Conservation (phyloP, 1,139 yeast genomes). For the Saccharomyces pastorianus region DNA sequence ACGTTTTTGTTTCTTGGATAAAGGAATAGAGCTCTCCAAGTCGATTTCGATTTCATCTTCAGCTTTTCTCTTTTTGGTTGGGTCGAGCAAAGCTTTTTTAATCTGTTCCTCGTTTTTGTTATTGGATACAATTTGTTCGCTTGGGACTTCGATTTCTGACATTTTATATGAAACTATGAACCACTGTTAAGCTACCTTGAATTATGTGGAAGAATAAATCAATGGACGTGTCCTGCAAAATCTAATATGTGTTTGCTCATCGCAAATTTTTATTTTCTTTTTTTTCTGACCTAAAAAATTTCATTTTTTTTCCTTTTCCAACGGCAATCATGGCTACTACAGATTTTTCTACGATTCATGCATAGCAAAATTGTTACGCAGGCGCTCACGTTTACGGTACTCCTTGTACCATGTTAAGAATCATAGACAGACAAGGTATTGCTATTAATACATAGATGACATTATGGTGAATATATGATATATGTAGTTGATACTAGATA, state of each 20-base stretch:
- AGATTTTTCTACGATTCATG: not conserved
- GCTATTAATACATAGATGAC: not conserved
- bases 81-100: conserved; percentile 26
- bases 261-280: not conserved
- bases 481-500: not conserved
- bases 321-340: not conserved
- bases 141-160: not conserved
- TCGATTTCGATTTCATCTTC: conserved; percentile 69
- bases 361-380: too few relatives aligned
- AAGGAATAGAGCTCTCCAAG: conserved; percentile 65
- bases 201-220: not conserved
- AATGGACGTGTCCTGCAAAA: too few relatives aligned
- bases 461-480: not conserved
- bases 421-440: not conserved
- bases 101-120: conserved; percentile 11
- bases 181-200: not conserved
- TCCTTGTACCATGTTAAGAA: not conserved
- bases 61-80: conserved; percentile 34
- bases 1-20: conserved; percentile 88
- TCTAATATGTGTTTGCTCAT: not conserved
- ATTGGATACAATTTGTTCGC: not conserved
- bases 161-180: not conserved
- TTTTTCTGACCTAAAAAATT: not conserved
- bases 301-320: not conserved
- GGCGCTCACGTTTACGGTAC: too few relatives aligned